phyloP scores from a whole-genome alignment of 2,329 filamentous ascomycete species.

The Trichoderma brevicompactum region DNA sequence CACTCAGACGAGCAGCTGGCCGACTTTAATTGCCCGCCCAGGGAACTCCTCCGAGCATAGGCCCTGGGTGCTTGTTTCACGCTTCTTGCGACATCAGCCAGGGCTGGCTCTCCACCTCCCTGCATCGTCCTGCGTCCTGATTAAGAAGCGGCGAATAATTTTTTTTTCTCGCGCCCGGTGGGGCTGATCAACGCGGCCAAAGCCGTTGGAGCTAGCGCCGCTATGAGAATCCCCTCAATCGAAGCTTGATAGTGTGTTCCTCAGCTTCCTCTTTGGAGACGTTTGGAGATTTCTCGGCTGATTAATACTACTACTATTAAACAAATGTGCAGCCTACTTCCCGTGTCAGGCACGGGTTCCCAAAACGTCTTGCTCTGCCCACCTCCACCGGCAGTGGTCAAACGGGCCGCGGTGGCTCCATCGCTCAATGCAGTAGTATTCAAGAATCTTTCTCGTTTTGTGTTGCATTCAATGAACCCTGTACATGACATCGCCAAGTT shows the following conservation, averaged over 20 bases:
- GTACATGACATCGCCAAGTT: conserved; percentile 12
- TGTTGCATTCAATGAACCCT: conserved; percentile 7
- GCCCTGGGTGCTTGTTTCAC: conserved; percentile 14
- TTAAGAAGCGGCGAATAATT: conserved; percentile 4
- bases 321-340: not conserved
- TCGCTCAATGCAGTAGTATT: conserved; percentile 17
- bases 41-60: conserved; percentile 19
- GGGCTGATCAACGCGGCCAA: conserved; percentile 26
- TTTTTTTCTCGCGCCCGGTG: conserved; percentile 16
- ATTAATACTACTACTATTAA: not conserved
- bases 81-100: conserved; percentile 21
- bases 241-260: conserved; percentile 13
- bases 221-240: conserved; percentile 17
- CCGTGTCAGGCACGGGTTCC: conserved; percentile 1
- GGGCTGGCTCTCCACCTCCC: conserved; percentile 18
- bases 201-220: conserved; percentile 19
- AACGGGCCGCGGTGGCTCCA: conserved; percentile 8
- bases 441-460: conserved; percentile 13
- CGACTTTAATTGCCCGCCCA: conserved; percentile 18
- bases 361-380: not conserved
- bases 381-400: not conserved
- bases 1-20: conserved; percentile 9
- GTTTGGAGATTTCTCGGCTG: conserved; percentile 1
- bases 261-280: conserved; percentile 21
- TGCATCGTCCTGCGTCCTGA: conserved; percentile 21